These are phyloP conservation scores for Diaporthe vexans DNA, from an alignment of 2,329 filamentous ascomycete species.

Conservation along the genomic window DNA sequence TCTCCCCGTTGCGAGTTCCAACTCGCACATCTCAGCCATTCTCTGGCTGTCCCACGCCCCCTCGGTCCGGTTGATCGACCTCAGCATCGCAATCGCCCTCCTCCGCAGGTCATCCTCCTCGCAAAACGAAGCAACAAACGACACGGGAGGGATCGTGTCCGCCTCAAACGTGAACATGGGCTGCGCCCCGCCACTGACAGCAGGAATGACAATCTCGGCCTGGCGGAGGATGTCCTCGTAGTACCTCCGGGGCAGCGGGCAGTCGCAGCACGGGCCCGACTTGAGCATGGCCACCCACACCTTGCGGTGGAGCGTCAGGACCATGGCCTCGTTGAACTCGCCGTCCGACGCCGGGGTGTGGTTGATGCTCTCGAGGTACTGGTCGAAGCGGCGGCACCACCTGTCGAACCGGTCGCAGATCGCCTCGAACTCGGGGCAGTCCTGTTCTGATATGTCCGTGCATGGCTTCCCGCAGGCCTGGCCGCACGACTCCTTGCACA, in stretches of 20 bases:
- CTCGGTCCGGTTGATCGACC: not conserved
- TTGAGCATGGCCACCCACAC: not conserved
- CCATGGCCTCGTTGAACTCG: constrained; percentile 24
- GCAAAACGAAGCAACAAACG: constrained; percentile 2
- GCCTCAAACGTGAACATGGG: constrained; percentile 7
- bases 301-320: constrained; percentile 6
- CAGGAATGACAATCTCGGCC: not conserved
- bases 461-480: too few relatives aligned
- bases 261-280: not conserved
- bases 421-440: not conserved
- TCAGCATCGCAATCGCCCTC: constrained; percentile 21
- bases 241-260: not conserved
- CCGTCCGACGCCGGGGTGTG: constrained; percentile 1
- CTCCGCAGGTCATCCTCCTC: not conserved
- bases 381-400: not conserved
- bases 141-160: constrained; percentile 8
- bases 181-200: not conserved
- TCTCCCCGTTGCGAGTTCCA: not conserved
- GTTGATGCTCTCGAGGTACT: constrained; percentile 16
- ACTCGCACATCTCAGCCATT: constrained; percentile 11
- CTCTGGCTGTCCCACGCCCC: constrained; percentile 19
- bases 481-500: too few relatives aligned
- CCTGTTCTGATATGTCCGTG: rapidly evolving
- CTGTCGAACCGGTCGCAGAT: not conserved
- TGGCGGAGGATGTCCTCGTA: constrained; percentile 4